phyloP scores from a whole-genome alignment of 2,329 filamentous ascomycete species.

The Emericellopsis atlantica region DNA sequence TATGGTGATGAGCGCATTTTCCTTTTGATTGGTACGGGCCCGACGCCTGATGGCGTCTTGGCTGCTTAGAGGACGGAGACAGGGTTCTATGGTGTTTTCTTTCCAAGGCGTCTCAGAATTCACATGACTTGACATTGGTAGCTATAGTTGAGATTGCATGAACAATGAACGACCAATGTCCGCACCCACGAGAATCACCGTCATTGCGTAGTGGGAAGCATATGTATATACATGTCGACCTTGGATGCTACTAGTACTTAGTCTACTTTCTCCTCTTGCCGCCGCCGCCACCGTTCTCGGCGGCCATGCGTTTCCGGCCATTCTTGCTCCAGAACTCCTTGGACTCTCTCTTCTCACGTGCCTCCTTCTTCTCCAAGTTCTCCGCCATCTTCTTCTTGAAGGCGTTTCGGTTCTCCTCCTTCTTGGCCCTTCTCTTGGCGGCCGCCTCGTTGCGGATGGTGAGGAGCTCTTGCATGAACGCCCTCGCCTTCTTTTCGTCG shows the following conservation, averaged over 20 bases:
- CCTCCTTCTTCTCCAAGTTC: conserved; percentile 71
- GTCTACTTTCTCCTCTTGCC: conserved; percentile 13
- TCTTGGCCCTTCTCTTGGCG: conserved; percentile 69
- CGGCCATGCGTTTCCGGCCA: conserved; percentile 53
- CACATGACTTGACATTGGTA: background rate
- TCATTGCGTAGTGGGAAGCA: background rate
- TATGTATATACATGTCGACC: background rate
- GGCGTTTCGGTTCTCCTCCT: conserved; percentile 72
- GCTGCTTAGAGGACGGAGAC: background rate
- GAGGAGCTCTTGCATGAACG: conserved; percentile 85
- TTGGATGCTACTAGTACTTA: background rate
- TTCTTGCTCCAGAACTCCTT: conserved; percentile 90
- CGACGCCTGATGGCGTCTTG: too few species aligned
- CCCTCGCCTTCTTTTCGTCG: conserved; percentile 81
- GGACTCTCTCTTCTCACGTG: conserved; percentile 79
- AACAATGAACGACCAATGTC: conserved; percentile 6
- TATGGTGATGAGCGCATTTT: too few species aligned
- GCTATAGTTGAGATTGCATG: conserved; percentile 4
- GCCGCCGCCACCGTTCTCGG: conserved; percentile 23
- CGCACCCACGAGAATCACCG: conserved; percentile 6
- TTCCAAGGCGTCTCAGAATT: conserved; percentile 1
- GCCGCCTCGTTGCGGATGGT: conserved; percentile 84
- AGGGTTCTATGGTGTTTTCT: background rate
- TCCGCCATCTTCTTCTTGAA: conserved; percentile 77
- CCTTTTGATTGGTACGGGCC: too few species aligned